Conservation (phyloP, 192 early-diverging fungal genomes). For the Coemansia sp. region DNA sequence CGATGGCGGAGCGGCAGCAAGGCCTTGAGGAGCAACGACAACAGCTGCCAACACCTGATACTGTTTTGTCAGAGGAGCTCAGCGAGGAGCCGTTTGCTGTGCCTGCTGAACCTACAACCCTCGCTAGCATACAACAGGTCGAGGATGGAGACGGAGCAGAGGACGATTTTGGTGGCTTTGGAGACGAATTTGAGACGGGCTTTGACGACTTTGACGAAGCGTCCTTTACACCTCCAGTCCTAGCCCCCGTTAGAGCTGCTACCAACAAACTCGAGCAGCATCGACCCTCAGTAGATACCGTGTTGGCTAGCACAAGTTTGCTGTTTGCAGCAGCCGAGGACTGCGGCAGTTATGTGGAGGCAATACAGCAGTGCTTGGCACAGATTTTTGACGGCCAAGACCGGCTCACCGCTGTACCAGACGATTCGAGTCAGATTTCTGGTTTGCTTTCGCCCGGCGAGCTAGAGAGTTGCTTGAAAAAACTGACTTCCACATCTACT, state of each 20-base stretch:
- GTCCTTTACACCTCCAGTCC: not conserved
- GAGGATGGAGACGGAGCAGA: not conserved
- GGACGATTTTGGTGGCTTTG: slow-evolving; percentile 26
- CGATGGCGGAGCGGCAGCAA: slow-evolving; percentile 13
- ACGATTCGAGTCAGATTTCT: not conserved
- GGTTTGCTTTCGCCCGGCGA: not conserved
- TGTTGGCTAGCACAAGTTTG: not conserved
- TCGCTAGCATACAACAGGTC: not conserved
- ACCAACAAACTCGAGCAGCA: not conserved
- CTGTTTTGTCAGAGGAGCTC: not conserved
- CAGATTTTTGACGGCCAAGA: not conserved
- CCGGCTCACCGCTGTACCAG: not conserved
- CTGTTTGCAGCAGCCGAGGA: slow-evolving; percentile 2
- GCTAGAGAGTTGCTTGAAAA: not conserved
- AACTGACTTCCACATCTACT: no score
- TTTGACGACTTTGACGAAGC: slow-evolving; percentile 24
- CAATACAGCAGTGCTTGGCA: slow-evolving; percentile 14
- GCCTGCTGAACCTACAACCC: not conserved
- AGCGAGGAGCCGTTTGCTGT: not conserved
- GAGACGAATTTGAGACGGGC: slow-evolving; percentile 10
- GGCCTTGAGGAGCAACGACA: not conserved
- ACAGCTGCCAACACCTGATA: not conserved
- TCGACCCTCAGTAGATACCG: not conserved
- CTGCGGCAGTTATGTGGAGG: not conserved
- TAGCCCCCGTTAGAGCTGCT: not conserved